Evolutionary conservation across 106 monocot genomes (phyloP).

Genomic region (Acanthochlamys bracteata): DNA sequence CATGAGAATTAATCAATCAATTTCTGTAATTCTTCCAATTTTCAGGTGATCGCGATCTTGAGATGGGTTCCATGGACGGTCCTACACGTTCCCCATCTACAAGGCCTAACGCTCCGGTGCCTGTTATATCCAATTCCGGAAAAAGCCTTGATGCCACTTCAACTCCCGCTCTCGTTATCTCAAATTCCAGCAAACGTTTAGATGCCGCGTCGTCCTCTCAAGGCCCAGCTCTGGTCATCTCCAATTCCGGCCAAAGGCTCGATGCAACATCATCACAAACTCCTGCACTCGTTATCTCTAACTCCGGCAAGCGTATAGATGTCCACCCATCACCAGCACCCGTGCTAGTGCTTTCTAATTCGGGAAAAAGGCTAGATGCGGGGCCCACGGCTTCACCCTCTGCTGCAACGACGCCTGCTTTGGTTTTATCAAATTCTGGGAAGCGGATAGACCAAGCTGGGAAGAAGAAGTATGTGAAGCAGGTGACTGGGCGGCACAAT

Average conservation of each 20-base stretch:
- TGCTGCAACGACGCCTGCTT: slow-evolving; percentile 17
- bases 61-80: slow-evolving; percentile 23
- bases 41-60: slow-evolving; percentile 28
- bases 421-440: slow-evolving; percentile 34
- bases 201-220: slow-evolving; percentile 7
- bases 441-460: slow-evolving; percentile 14
- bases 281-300: slow-evolving; percentile 34
- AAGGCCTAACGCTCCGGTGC: too few relatives aligned
- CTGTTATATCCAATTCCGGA: slow-evolving; percentile 2
- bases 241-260: slow-evolving; percentile 31
- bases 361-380: slow-evolving; percentile 29
- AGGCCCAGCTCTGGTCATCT: slow-evolving; percentile 26
- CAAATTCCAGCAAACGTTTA: slow-evolving; percentile 21
- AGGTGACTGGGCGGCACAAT: slow-evolving; percentile 54
- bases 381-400: slow-evolving; percentile 17
- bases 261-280: slow-evolving; percentile 18
- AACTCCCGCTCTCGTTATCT: slow-evolving; percentile 29
- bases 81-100: slow-evolving; percentile 22
- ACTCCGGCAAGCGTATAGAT: slow-evolving; percentile 19
- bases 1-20: too few relatives aligned
- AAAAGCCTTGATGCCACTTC: slow-evolving; percentile 2
- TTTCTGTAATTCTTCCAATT: background rate
- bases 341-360: slow-evolving; percentile 30
- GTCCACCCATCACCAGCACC: slow-evolving; percentile 12
- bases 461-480: slow-evolving; percentile 52